Conservation (phyloP, 306 rosid genomes). For the Vachellia collinsii region DNA sequence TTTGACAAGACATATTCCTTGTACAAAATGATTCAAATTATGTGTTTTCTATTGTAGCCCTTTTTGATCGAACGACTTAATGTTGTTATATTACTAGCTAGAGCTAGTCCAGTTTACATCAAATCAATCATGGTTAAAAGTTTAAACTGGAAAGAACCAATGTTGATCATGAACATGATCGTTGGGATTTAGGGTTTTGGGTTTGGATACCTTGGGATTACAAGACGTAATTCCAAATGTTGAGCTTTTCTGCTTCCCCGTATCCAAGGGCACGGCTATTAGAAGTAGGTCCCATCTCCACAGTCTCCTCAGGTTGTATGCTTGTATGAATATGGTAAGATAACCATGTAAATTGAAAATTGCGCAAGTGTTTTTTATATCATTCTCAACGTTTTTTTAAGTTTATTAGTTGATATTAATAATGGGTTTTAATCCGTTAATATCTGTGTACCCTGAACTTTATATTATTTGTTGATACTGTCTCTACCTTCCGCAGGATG, state of each 20-base stretch:
- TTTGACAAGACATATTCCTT: not conserved
- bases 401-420: not conserved
- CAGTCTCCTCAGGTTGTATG: not conserved
- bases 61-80: not conserved
- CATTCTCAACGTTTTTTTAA: not conserved
- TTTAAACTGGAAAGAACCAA: not conserved
- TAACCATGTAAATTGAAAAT: too few species aligned
- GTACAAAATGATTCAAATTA: not conserved
- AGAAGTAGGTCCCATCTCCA: slow-evolving; percentile 5
- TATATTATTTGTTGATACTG: slow-evolving; percentile 31
- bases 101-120: not conserved
- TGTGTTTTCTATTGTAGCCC: not conserved
- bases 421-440: not conserved
- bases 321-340: not conserved
- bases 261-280: not conserved
- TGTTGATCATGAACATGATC: not conserved
- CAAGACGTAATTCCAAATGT: not conserved
- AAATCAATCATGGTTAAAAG: not conserved
- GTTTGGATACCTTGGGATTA: not conserved
- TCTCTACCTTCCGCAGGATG: slow-evolving; percentile 61
- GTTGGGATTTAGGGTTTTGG: not conserved
- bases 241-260: not conserved
- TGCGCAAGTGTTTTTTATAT: not conserved
- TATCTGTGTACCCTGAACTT: not conserved
- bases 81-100: not conserved